Conservation (phyloP, 2,329 filamentous ascomycete species). For the Diaporthe ilicicola region DNA sequence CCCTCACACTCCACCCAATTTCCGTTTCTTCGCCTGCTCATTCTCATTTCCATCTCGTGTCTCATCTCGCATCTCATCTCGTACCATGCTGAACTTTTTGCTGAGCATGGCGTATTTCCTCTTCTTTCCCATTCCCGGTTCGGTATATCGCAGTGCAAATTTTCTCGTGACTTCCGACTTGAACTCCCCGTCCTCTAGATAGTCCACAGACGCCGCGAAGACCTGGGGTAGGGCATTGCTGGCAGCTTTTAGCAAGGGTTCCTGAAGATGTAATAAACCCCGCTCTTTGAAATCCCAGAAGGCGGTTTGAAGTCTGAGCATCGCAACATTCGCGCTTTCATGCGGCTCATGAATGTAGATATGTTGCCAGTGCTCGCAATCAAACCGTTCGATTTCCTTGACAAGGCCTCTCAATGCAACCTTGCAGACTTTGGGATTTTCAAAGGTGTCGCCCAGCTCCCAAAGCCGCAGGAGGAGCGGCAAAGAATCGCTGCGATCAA, state of each 20-base stretch:
- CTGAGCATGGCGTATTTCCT: too few relatives aligned
- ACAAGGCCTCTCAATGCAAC: neutral
- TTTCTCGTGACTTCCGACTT: neutral
- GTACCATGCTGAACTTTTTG: too few relatives aligned
- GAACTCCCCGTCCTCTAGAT: slow-evolving; percentile 35
- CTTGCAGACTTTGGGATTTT: slow-evolving; percentile 25
- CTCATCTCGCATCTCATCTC: too few relatives aligned
- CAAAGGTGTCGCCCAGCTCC: slow-evolving; percentile 36
- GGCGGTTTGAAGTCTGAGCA: slow-evolving; percentile 35
- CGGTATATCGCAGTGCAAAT: slow-evolving; percentile 4
- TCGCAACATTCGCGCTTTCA: slow-evolving; percentile 20
- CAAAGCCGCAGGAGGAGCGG: slow-evolving; percentile 36
- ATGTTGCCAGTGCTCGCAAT: neutral
- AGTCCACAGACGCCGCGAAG: slow-evolving; percentile 30
- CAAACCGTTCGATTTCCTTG: neutral
- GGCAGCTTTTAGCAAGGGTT: too few relatives aligned
- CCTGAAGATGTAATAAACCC: too few relatives aligned
- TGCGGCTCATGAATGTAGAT: rapidly evolving
- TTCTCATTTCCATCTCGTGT: too few relatives aligned
- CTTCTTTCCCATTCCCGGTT: neutral
- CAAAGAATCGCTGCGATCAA: slow-evolving; percentile 11
- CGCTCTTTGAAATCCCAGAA: slow-evolving; percentile 34
- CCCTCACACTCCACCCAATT: too few relatives aligned
- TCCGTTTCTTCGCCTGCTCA: too few relatives aligned
- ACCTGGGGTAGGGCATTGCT: slow-evolving; percentile 36